Conservation (phyloP, 441 rosid species). For the Viola pubescens region DNA sequence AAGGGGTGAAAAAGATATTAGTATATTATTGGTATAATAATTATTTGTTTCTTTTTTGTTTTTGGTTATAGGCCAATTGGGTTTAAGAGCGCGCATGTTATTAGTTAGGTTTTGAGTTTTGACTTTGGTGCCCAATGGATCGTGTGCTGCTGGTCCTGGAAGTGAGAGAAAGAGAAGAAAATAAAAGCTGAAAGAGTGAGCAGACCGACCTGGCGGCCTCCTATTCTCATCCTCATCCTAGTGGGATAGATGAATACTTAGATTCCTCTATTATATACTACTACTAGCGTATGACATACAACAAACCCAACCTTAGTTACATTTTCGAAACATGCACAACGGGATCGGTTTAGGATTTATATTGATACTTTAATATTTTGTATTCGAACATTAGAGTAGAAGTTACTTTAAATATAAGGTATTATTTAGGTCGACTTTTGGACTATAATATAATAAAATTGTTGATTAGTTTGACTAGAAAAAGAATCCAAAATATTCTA, state of each 20-base stretch:
- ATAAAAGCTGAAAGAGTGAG: constrained; percentile 1
- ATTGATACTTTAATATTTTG: neutral
- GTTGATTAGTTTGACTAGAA: too few relatives aligned
- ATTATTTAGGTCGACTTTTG: too few relatives aligned
- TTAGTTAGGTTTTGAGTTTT: constrained; percentile 35
- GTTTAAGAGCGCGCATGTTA: constrained; percentile 6
- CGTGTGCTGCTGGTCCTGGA: constrained; percentile 35
- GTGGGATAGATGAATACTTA: constrained; percentile 3
- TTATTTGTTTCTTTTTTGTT: too few relatives aligned
- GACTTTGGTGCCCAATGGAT: constrained; percentile 35
- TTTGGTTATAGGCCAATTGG: neutral
- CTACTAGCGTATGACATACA: neutral
- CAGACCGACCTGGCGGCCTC: constrained; percentile 22
- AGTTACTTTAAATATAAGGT: too few relatives aligned
- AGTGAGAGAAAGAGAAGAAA: constrained; percentile 11
- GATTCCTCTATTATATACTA: neutral
- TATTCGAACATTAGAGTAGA: too few relatives aligned
- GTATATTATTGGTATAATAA: too few relatives aligned
- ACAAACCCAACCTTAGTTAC: neutral
- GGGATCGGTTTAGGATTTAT: neutral
- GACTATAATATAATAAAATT: too few relatives aligned
- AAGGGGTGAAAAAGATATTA: too few relatives aligned
- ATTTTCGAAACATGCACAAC: neutral
- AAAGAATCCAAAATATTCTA: too few relatives aligned
- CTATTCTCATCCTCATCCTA: constrained; percentile 12